Evolutionary conservation across 1,284 basidiomycete genomes (phyloP).

Genomic region (Megacollybia platyphylla): DNA sequence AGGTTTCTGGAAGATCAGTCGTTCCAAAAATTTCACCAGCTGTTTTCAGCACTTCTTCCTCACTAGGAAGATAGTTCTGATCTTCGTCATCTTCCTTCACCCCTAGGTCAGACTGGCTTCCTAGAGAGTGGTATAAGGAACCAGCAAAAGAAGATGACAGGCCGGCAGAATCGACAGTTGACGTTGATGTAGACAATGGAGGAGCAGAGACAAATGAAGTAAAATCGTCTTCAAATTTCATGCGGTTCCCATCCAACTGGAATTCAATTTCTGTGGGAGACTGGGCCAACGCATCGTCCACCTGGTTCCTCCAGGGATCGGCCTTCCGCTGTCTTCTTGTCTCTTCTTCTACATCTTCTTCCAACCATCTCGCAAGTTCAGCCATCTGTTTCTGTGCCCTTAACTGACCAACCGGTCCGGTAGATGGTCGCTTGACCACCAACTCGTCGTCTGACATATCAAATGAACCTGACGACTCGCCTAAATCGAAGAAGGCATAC

Average conservation of each 20-base stretch:
- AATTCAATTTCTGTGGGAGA: slow-evolving; percentile 4
- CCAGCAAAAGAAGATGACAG: slow-evolving; percentile 19
- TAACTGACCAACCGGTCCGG: slow-evolving; percentile 8
- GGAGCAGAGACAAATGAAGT: slow-evolving; percentile 56
- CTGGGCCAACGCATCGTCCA: slow-evolving; percentile 10
- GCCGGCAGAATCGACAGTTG: slow-evolving; percentile 8
- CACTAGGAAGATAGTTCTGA: slow-evolving; percentile 33
- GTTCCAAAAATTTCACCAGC: slow-evolving; percentile 37
- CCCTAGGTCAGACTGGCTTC: slow-evolving; percentile 34
- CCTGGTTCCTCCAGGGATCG: slow-evolving; percentile 19
- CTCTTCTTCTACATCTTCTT: slow-evolving; percentile 28
- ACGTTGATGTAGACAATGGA: slow-evolving; percentile 10
- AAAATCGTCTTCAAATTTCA: slow-evolving; percentile 65
- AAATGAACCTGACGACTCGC: slow-evolving; percentile 9
- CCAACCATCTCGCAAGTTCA: slow-evolving; percentile 50
- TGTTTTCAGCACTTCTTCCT: slow-evolving; percentile 37
- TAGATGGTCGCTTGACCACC: slow-evolving; percentile 7
- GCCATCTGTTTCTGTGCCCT: slow-evolving; percentile 38
- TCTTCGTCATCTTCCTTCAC: slow-evolving; percentile 21
- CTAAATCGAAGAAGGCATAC: slow-evolving; percentile 19
- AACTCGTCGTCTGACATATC: slow-evolving; percentile 9
- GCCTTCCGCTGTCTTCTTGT: slow-evolving; percentile 10
- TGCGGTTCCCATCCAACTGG: slow-evolving; percentile 2
- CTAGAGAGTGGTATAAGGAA: slow-evolving; percentile 32
- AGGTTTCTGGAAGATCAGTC: slow-evolving; percentile 3